A percentile compares a stretch with the other conserved stretches of the same genome.
These are phyloP conservation scores for Fraxinus dipetala DNA, from an alignment of 305 asterid species.

Conservation along the genomic window DNA sequence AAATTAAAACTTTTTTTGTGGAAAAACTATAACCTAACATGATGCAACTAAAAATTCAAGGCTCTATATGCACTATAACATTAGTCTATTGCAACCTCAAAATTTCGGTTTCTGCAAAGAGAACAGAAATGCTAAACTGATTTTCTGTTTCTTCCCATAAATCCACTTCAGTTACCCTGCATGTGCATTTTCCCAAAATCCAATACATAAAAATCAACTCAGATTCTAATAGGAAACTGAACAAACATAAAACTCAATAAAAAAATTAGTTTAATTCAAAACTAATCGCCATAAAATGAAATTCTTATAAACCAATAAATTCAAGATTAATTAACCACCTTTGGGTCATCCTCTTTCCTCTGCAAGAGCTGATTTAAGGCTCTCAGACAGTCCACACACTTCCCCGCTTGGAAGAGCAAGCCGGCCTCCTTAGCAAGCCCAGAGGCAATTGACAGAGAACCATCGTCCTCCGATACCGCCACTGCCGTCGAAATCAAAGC, in stretches of 20 bases:
- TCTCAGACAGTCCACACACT: slow-evolving; percentile 36
- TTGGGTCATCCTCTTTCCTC: slow-evolving; percentile 41
- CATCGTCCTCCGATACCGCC: slow-evolving; percentile 30
- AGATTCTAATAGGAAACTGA: background rate
- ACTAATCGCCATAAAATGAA: background rate
- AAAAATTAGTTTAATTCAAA: background rate
- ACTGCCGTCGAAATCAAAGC: slow-evolving; percentile 16
- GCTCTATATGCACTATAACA: background rate
- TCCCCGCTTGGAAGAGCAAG: slow-evolving; percentile 40
- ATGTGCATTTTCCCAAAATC: background rate
- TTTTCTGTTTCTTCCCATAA: background rate
- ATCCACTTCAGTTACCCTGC: background rate
- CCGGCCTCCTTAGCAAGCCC: slow-evolving; percentile 49
- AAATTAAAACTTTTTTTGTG: background rate
- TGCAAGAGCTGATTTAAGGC: slow-evolving; percentile 42
- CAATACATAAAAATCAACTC: background rate
- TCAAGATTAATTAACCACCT: slow-evolving; percentile 27
- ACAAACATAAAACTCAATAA: background rate
- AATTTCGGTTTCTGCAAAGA: background rate
- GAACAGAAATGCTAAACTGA: background rate
- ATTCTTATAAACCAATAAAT: background rate
- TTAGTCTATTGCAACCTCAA: background rate
- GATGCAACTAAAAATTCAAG: background rate
- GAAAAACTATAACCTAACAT: background rate
- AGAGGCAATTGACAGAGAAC: slow-evolving; percentile 30